Conservation (phyloP, 305 asterid species). For the Withania somnifera region DNA sequence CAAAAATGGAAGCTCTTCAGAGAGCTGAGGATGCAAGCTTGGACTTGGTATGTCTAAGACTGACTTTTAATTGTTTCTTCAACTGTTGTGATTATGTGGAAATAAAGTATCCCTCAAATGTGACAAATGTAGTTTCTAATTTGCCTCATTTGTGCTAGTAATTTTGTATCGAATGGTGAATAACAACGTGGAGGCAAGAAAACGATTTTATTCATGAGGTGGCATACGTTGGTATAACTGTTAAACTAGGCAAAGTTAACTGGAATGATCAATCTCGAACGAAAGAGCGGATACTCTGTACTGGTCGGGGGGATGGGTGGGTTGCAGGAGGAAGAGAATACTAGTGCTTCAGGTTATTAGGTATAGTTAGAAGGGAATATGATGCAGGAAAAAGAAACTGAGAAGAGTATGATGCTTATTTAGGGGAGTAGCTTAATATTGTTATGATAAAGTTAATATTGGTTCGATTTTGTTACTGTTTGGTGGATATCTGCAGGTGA, state of each 20-base stretch:
- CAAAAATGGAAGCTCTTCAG: constrained; percentile 67
- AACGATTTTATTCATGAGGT: not conserved
- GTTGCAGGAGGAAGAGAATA: not conserved
- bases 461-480: constrained; percentile 1
- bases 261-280: not conserved
- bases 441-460: not conserved
- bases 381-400: not conserved
- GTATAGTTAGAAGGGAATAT: not conserved
- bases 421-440: not conserved
- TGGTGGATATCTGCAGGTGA: constrained; percentile 44
- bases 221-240: not conserved
- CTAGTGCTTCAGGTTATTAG: not conserved
- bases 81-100: not conserved
- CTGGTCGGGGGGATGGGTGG: not conserved
- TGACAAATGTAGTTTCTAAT: not conserved
- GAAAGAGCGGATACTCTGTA: not conserved
- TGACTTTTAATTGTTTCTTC: not conserved
- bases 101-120: not conserved
- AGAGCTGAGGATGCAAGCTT: constrained; percentile 89
- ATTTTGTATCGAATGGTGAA: not conserved
- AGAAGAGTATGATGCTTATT: not conserved
- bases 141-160: not conserved
- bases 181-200: not conserved
- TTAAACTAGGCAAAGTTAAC: not conserved
- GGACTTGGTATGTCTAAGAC: constrained; percentile 61